Base-by-base conservation (phyloP, 2,329 filamentous ascomycete species). In the Teratosphaeria pseudoeucalypti region DNA sequence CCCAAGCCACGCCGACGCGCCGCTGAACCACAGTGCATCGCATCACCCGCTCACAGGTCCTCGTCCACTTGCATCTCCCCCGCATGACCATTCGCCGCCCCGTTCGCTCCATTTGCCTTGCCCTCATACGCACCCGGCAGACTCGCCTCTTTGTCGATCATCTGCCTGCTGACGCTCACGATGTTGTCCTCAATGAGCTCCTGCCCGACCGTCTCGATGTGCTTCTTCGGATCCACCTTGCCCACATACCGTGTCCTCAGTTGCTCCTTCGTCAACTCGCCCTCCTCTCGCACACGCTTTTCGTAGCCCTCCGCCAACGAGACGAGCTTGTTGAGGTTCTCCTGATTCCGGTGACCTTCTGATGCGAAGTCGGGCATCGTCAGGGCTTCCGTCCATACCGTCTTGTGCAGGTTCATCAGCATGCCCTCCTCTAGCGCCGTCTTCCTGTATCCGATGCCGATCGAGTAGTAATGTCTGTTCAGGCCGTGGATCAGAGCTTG, bases 331-430 rank as follows among this genome's bases (percentile, higher is more conserved):
- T 96, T 83, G 75, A 99, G 82, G 64, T 87, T 84, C 58, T 95
- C 92, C 73, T 92, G 89, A 74, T 96, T 99, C 73, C 88, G 85
- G 65, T 85, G 81, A 59, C 86, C 90, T 73, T 97, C 92, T 60
- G 84, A 79, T 65, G 86, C 84, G 82, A 99, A 99, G 75, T 97
- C 92, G 62, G 92, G 89, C 91, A 99, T 97, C 73, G 96, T 85
- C 65, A 99, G 77, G 5, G 92, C 94, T 75, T 99, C 94, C 0
- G 95, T 99, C 94, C 94, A 99, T 53, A 96, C 92, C 68, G 97
- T 94, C 82, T 99, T 99, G 83, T 99, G 94, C 66, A 99, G 80
- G 74, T 99, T 99, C 95, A 99, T 99, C 70, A 99, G 77, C 94
- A 99, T 99, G 77, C 96, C 97, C 81, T 99, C 95, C 75, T 99